A percentile compares a stretch with the other conserved stretches of the same genome.
Conservation (phyloP, 257 asterid species). For the Perilla frutescens region DNA sequence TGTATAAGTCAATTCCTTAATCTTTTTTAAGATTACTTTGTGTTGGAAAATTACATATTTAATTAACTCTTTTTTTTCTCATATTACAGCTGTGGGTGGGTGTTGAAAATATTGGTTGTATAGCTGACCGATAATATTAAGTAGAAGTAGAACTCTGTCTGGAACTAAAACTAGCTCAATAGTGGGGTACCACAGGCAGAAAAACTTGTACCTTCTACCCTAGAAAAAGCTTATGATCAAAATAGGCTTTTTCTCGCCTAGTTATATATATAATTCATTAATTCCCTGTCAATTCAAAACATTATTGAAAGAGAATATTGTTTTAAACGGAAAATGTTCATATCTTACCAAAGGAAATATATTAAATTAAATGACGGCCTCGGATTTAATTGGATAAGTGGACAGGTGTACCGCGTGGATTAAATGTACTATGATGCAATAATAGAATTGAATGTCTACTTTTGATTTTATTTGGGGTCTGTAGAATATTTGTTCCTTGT, state of each 20-base stretch:
- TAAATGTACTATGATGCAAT: too few species aligned
- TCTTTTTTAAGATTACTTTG: background rate
- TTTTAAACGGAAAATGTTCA: background rate
- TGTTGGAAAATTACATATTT: background rate
- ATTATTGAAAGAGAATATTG: slow-evolving; percentile 20
- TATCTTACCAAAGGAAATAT: too few species aligned
- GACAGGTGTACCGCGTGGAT: background rate
- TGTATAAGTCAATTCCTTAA: background rate
- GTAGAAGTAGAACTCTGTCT: background rate
- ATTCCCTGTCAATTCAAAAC: slow-evolving; percentile 36
- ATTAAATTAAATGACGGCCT: background rate
- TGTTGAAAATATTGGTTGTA: background rate
- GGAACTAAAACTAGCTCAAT: slow-evolving; percentile 11
- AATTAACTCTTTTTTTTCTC: background rate
- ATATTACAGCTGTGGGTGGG: slow-evolving; percentile 16
- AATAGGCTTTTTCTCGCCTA: slow-evolving; percentile 27
- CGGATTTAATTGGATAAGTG: background rate
- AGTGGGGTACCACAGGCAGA: slow-evolving; percentile 36
- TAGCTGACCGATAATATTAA: background rate
- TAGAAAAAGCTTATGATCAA: background rate
- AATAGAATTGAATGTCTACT: too few species aligned
- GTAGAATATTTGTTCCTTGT: too few species aligned
- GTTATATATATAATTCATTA: background rate
- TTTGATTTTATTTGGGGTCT: too few species aligned
- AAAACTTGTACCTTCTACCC: slow-evolving; percentile 20